Evolutionary conservation across 2,329 filamentous ascomycete genomes (phyloP).

Genomic region (Fusarium sp.): DNA sequence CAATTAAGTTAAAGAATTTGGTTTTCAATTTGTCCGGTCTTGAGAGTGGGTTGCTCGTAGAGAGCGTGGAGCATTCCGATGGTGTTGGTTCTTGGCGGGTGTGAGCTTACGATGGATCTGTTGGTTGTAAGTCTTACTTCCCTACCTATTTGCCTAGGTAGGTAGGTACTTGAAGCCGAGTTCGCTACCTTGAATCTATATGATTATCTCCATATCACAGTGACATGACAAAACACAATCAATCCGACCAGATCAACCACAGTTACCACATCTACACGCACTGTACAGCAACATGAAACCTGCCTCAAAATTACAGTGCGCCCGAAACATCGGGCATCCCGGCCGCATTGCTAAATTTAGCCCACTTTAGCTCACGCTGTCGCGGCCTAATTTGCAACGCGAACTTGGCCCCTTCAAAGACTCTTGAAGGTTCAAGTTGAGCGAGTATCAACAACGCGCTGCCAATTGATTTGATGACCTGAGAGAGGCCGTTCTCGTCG

Average conservation of each 20-base stretch:
- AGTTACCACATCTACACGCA: slow-evolving; percentile 14
- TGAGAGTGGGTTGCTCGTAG: background rate
- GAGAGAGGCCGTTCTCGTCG: background rate
- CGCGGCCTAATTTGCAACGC: slow-evolving; percentile 44
- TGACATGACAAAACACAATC: background rate
- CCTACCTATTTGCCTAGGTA: background rate
- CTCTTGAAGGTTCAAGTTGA: background rate
- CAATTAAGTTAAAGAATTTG: background rate
- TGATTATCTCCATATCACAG: background rate
- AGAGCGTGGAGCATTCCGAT: background rate
- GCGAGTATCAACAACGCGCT: background rate
- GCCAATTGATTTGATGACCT: background rate
- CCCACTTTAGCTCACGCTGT: slow-evolving; percentile 36
- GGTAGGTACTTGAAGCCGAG: background rate
- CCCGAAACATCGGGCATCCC: slow-evolving; percentile 11
- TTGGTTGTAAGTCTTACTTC: background rate
- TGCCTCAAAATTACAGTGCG: slow-evolving; percentile 24
- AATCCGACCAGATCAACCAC: background rate
- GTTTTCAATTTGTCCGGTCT: background rate
- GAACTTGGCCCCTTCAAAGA: slow-evolving; percentile 4
- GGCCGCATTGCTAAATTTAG: slow-evolving; percentile 45
- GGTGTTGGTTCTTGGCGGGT: background rate
- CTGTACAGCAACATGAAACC: slow-evolving; percentile 10
- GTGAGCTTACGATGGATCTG: background rate
- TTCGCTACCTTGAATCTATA: background rate